These are phyloP conservation scores for Lipomyces lipofer DNA, from an alignment of 805 yeast genomes.

Conservation along the genomic window DNA sequence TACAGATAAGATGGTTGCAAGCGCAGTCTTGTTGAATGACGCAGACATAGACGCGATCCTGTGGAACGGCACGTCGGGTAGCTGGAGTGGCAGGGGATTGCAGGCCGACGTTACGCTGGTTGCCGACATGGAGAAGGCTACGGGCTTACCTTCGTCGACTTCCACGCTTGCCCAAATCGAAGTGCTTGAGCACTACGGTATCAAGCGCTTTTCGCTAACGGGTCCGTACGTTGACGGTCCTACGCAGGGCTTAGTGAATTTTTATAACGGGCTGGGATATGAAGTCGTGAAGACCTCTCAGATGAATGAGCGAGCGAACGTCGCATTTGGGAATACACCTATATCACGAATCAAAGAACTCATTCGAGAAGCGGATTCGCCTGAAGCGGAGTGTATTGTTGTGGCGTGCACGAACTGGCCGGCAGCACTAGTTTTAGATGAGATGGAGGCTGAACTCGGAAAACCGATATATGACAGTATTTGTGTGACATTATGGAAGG, in stretches of 20 bases:
- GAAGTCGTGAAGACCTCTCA: constrained; percentile 18
- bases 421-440: constrained; percentile 16
- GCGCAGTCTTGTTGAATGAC: constrained; percentile 12
- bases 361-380: constrained; percentile 17
- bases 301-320: constrained; percentile 20
- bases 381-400: constrained; percentile 21
- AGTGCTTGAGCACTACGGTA: constrained; percentile 17
- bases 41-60: constrained; percentile 18
- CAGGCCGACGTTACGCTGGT: constrained; percentile 11
- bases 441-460: constrained; percentile 19
- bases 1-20: constrained; percentile 15
- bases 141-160: constrained; percentile 18
- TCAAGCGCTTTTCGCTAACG: constrained; percentile 13
- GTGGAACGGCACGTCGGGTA: constrained; percentile 24
- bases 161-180: constrained; percentile 20
- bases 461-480: constrained; percentile 19
- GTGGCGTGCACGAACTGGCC: constrained; percentile 26
- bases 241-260: constrained; percentile 19
- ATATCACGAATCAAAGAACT: constrained; percentile 14
- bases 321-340: constrained; percentile 17
- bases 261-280: constrained; percentile 15
- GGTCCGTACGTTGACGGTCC: constrained; percentile 24
- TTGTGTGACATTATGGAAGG: constrained; percentile 21
- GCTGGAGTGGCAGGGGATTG: constrained; percentile 17
- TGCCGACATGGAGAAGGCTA: constrained; percentile 11